Conservation (phyloP, 1,139 yeast genomes). For the Taphrina flavorubra region DNA sequence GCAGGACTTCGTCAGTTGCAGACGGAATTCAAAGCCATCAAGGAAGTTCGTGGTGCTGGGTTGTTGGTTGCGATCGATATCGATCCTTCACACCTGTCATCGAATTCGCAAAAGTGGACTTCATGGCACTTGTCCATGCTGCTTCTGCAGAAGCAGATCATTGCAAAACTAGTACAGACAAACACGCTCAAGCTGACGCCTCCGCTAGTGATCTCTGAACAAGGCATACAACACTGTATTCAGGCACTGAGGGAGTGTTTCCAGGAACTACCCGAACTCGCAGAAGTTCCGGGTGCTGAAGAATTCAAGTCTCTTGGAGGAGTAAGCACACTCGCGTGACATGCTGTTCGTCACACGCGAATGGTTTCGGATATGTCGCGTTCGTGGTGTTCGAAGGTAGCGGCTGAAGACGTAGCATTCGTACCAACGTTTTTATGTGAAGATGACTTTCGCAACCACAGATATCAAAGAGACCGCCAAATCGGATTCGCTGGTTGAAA, state of each 20-base stretch:
- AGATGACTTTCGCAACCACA: neutral
- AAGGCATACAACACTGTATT: conserved; percentile 82
- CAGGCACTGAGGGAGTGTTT: conserved; percentile 70
- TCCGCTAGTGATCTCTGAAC: conserved; percentile 87
- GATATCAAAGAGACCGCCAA: neutral
- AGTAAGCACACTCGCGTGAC: conserved; percentile 5
- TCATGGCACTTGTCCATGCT: conserved; percentile 96
- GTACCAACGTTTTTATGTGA: neutral
- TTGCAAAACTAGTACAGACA: conserved; percentile 97
- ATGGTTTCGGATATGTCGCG: neutral
- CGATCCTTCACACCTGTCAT: conserved; percentile 70
- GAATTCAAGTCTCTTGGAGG: conserved; percentile 14
- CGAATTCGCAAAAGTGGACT: conserved; percentile 67
- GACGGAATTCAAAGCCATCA: conserved; percentile 64
- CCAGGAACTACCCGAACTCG: conserved; percentile 62
- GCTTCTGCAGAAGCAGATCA: conserved; percentile 84
- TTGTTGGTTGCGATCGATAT: conserved; percentile 88
- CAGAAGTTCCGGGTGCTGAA: conserved; percentile 20
- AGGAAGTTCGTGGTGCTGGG: conserved; percentile 92
- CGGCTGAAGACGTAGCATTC: neutral
- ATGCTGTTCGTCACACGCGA: neutral
- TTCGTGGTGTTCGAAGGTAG: neutral
- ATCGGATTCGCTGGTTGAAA: neutral
- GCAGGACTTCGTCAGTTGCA: conserved; percentile 64
- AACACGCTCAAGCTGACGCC: conserved; percentile 95